Evolutionary conservation across 805 yeast species (phyloP).

Genomic region (Saccharomycopsis sp.): DNA sequence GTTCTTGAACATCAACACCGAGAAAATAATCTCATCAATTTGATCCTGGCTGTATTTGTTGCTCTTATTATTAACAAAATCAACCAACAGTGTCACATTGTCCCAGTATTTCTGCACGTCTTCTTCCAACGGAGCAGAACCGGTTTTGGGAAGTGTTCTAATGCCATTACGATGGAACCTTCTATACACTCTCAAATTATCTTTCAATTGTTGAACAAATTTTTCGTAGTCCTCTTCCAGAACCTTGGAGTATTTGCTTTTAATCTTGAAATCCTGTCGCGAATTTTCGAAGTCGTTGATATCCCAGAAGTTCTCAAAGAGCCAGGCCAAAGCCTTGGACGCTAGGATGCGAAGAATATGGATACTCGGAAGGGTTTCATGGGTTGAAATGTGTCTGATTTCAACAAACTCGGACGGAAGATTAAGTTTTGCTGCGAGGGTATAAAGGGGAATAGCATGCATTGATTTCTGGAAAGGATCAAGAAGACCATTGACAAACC

Average conservation of each 20-base stretch:
- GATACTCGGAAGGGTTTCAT: slow-evolving; percentile 72
- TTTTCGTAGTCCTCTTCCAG: slow-evolving; percentile 2
- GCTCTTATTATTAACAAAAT: slow-evolving; percentile 25
- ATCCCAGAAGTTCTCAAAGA: slow-evolving; percentile 68
- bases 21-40: slow-evolving; percentile 23
- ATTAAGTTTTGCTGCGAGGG: slow-evolving; percentile 58
- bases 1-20: slow-evolving; percentile 29
- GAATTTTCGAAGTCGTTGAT: slow-evolving; percentile 16
- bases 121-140: slow-evolving; percentile 34
- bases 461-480: slow-evolving; percentile 81
- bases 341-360: slow-evolving; percentile 58
- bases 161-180: slow-evolving; percentile 43
- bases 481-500: slow-evolving; percentile 85
- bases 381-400: slow-evolving; percentile 84
- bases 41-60: slow-evolving; percentile 22
- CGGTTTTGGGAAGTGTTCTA: slow-evolving; percentile 33
- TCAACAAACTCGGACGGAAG: slow-evolving; percentile 85
- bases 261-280: slow-evolving; percentile 10
- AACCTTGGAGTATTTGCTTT: slow-evolving; percentile 15
- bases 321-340: slow-evolving; percentile 65
- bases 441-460: slow-evolving; percentile 72
- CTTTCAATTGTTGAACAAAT: slow-evolving; percentile 26
- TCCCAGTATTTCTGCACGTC: slow-evolving; percentile 38
- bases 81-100: slow-evolving; percentile 3
- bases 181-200: slow-evolving; percentile 40